These are phyloP conservation scores for Loxodes magnus DNA, from an alignment of 73 alveolate species.

Conservation along the genomic window DNA sequence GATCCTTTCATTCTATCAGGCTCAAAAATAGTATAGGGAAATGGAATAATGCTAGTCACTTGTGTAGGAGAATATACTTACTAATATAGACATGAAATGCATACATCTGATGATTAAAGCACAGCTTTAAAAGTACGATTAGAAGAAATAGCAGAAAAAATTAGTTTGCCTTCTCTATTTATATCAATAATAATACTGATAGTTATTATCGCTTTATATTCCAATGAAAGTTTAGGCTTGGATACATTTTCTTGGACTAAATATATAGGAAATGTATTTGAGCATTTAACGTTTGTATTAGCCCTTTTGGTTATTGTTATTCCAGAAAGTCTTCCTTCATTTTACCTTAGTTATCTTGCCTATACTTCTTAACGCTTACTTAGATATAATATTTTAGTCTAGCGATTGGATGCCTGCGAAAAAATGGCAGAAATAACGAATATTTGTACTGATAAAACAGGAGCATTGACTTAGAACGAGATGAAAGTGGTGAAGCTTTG, in stretches of 20 bases:
- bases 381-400: slow-evolving; percentile 81
- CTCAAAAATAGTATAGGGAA: slow-evolving; percentile 74
- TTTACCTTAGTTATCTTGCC: slow-evolving; percentile 84
- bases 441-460: slow-evolving; percentile 91
- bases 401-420: slow-evolving; percentile 85
- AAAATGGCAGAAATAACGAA: slow-evolving; percentile 92
- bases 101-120: slow-evolving; percentile 53
- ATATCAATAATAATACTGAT: slow-evolving; percentile 64
- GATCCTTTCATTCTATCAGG: slow-evolving; percentile 84
- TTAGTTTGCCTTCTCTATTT: slow-evolving; percentile 73
- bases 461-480: slow-evolving; percentile 85
- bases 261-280: slow-evolving; percentile 52
- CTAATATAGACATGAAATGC: slow-evolving; percentile 43
- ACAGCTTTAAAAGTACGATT: slow-evolving; percentile 84
- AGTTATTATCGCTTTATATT: slow-evolving; percentile 55
- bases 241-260: slow-evolving; percentile 37
- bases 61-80: slow-evolving; percentile 86
- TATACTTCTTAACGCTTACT: slow-evolving; percentile 82
- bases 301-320: slow-evolving; percentile 87
- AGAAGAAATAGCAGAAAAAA: slow-evolving; percentile 70
- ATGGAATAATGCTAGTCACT: slow-evolving; percentile 65
- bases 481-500: slow-evolving; percentile 61
- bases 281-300: slow-evolving; percentile 73
- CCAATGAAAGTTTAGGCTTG: slow-evolving; percentile 23
- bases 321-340: slow-evolving; percentile 95